A percentile compares a stretch with the other conserved stretches of the same genome.
Evolutionary conservation across 352 stramenopile genomes (phyloP).

Genomic region (Peronospora destructor): DNA sequence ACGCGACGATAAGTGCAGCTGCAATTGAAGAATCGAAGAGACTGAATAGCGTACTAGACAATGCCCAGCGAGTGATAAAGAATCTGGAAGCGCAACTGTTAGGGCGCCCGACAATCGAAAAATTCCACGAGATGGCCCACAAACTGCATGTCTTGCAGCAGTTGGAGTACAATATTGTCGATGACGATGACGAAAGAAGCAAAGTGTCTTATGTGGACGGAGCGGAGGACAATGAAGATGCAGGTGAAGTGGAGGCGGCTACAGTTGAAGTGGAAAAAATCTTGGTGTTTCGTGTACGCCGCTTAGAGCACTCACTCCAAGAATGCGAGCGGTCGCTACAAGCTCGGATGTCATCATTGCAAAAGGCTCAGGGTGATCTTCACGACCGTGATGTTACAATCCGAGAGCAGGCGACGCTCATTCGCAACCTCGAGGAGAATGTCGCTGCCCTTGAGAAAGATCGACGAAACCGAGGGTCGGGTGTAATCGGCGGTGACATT

Average conservation of each 20-base stretch:
- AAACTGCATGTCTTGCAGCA: conserved; percentile 90
- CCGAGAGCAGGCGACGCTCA: conserved; percentile 40
- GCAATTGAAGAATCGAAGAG: conserved; percentile 27
- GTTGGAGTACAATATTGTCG: conserved; percentile 85
- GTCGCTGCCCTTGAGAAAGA: conserved; percentile 53
- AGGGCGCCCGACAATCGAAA: conserved; percentile 76
- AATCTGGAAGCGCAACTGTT: conserved; percentile 37
- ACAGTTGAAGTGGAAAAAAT: conserved; percentile 56
- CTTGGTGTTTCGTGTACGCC: conserved; percentile 54
- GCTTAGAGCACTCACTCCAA: conserved; percentile 61
- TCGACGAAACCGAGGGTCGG: conserved; percentile 15
- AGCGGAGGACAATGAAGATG: conserved; percentile 11
- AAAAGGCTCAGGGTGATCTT: conserved; percentile 31
- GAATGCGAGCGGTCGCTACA: conserved; percentile 49
- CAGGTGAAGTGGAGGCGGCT: conserved; percentile 22
- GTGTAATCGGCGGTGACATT: conserved; percentile 34
- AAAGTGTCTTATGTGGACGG: conserved; percentile 12
- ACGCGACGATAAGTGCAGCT: conserved; percentile 21
- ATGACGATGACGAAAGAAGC: conserved; percentile 38
- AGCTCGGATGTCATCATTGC: conserved; percentile 28
- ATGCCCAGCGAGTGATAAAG: conserved; percentile 21
- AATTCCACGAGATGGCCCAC: conserved; percentile 81
- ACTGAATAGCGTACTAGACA: conserved; percentile 31
- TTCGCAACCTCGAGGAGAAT: conserved; percentile 60
- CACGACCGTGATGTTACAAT: conserved; percentile 34